phyloP scores from a whole-genome alignment of 306 rosid genomes.

The Cicer chorassanicum region DNA sequence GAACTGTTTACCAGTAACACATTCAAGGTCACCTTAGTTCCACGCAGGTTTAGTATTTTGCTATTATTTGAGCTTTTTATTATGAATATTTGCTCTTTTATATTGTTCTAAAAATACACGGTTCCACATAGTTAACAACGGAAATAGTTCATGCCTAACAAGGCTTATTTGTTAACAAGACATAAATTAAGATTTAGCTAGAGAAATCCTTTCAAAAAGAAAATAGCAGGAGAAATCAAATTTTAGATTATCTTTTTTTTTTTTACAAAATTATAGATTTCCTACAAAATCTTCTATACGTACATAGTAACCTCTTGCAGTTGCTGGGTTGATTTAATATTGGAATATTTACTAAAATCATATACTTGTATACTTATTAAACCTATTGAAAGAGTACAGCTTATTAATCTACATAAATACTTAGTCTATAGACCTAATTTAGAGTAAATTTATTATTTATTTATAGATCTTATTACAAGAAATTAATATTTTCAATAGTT shows the following conservation, averaged over 20 bases:
- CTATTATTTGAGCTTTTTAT: not conserved
- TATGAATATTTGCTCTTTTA: not conserved
- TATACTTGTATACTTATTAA: not conserved
- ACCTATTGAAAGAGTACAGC: not conserved
- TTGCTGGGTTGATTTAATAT: not conserved
- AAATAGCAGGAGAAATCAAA: not conserved
- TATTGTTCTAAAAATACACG: not conserved
- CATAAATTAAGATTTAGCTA: not conserved
- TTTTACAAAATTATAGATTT: not conserved
- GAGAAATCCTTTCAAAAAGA: too few relatives aligned
- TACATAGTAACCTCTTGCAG: not conserved
- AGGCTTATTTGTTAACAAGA: not conserved
- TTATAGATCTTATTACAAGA: not conserved
- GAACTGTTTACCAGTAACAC: conserved; percentile 16
- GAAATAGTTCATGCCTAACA: not conserved
- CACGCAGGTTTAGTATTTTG: not conserved
- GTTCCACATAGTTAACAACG: not conserved
- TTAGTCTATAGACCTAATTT: not conserved
- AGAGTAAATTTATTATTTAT: not conserved
- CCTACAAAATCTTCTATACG: not conserved
- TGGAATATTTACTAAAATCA: not conserved
- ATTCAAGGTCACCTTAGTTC: not conserved
- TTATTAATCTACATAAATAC: not conserved
- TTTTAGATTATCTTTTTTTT: not conserved
- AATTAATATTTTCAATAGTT: too few relatives aligned